Percentiles rank a stretch among this genome's conserved stretches.
Conservation (phyloP, 768 basidiomycete genomes). For the Tricholoma sp. region DNA sequence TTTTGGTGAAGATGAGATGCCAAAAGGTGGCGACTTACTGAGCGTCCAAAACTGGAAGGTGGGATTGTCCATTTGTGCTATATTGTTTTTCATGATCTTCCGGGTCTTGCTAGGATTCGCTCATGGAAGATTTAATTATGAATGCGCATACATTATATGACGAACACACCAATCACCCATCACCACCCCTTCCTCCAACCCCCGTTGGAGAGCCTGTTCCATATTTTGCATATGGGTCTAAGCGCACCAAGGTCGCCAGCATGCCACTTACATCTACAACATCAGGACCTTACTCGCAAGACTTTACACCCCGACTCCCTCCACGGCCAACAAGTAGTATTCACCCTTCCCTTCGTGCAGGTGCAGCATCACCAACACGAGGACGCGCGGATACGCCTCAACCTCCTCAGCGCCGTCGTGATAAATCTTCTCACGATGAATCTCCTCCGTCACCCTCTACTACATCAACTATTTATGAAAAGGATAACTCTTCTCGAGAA, state of each 20-base stretch:
- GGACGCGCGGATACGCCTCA: conserved; percentile 24
- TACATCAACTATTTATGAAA: conserved; percentile 20
- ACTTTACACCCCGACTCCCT: conserved; percentile 72
- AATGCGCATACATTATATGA: conserved; percentile 67
- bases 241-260: conserved; percentile 58
- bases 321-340: conserved; percentile 67
- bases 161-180: conserved; percentile 38
- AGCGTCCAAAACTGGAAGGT: conserved; percentile 77
- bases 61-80: background rate
- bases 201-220: conserved; percentile 60
- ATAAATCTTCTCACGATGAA: conserved; percentile 21
- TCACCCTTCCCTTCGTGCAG: conserved; percentile 65
- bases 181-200: conserved; percentile 71
- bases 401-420: conserved; percentile 18
- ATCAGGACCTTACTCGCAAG: conserved; percentile 34
- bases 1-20: conserved; percentile 89
- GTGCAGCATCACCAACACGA: conserved; percentile 43
- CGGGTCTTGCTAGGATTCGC: conserved; percentile 29
- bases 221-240: conserved; percentile 61
- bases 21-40: conserved; percentile 71
- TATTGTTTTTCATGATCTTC: background rate
- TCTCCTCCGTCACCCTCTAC: conserved; percentile 24
- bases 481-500: conserved; percentile 14
- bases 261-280: conserved; percentile 27
- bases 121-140: conserved; percentile 85